phyloP scores from a whole-genome alignment of 2,329 filamentous ascomycete genomes.

The Aotearoamyces nothofagi region DNA sequence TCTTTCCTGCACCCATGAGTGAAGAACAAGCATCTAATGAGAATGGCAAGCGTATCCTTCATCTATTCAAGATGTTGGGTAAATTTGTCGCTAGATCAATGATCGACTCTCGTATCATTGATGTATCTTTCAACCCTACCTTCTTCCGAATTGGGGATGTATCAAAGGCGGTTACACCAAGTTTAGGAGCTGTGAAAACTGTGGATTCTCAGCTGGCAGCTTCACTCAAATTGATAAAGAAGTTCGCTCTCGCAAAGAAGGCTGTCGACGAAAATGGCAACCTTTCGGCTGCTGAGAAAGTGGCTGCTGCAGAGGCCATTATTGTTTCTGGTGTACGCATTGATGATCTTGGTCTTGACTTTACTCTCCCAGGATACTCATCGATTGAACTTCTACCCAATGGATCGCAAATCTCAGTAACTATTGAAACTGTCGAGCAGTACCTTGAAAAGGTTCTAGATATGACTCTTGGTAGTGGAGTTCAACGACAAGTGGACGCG shows the following conservation, averaged over 20 bases:
- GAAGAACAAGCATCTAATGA: slow-evolving; percentile 59
- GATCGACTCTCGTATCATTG: slow-evolving; percentile 96
- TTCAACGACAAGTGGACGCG: slow-evolving; percentile 77
- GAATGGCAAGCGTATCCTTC: slow-evolving; percentile 73
- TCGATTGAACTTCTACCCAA: slow-evolving; percentile 66
- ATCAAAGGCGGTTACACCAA: slow-evolving; percentile 53
- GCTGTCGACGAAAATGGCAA: slow-evolving; percentile 57
- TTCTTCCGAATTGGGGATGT: slow-evolving; percentile 87
- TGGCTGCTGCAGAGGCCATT: slow-evolving; percentile 51
- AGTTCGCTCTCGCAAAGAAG: slow-evolving; percentile 72
- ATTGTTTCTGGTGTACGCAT: slow-evolving; percentile 61
- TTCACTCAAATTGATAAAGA: slow-evolving; percentile 76
- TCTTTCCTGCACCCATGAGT: slow-evolving; percentile 86
- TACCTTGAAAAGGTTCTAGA: slow-evolving; percentile 88
- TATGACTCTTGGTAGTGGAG: slow-evolving; percentile 77
- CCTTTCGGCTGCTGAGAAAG: slow-evolving; percentile 55
- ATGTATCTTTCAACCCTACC: slow-evolving; percentile 91
- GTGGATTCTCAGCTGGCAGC: slow-evolving; percentile 78
- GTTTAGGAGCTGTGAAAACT: slow-evolving; percentile 74
- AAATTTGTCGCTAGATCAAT: slow-evolving; percentile 97
- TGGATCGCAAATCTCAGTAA: slow-evolving; percentile 62
- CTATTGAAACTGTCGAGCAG: slow-evolving; percentile 76
- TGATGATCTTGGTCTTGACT: slow-evolving; percentile 83
- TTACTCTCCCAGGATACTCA: slow-evolving; percentile 85
- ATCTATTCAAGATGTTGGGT: slow-evolving; percentile 83